Conservation (phyloP, 495 filamentous ascomycete genomes). For the Terfezia boudieri region DNA sequence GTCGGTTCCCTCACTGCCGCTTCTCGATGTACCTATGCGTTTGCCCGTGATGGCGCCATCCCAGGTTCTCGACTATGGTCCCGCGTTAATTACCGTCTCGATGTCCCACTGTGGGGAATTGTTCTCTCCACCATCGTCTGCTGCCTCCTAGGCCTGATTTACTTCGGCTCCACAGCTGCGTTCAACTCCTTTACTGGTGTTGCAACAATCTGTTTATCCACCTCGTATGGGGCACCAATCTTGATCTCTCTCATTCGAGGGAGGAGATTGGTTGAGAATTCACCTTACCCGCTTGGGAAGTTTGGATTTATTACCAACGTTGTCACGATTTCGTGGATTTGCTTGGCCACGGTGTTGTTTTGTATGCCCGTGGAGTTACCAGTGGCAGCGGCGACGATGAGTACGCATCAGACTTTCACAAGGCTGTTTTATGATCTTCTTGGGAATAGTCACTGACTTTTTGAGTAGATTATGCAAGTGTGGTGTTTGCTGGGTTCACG, state of each 20-base stretch:
- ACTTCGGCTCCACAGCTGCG: conserved; percentile 36
- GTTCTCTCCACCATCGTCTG: conserved; percentile 32
- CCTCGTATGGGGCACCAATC: conserved; percentile 41
- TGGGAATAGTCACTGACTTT: conserved; percentile 19
- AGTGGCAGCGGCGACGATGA: conserved; percentile 28
- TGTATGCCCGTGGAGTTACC: conserved; percentile 33
- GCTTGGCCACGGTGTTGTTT: conserved; percentile 33
- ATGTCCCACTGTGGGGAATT: conserved; percentile 36
- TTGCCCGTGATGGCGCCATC: conserved; percentile 43
- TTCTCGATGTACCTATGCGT: conserved; percentile 37
- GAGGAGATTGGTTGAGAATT: conserved; percentile 34
- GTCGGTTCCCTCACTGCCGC: conserved; percentile 36
- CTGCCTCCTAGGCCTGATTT: conserved; percentile 37
- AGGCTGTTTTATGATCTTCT: background rate
- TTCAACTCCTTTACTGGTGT: conserved; percentile 48
- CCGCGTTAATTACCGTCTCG: conserved; percentile 29
- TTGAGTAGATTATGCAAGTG: conserved; percentile 34
- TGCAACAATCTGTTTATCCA: conserved; percentile 39
- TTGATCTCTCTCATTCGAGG: conserved; percentile 35
- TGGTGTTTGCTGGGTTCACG: conserved; percentile 40
- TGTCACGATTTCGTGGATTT: conserved; percentile 40
- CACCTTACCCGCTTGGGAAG: conserved; percentile 32
- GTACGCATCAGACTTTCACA: conserved; percentile 9
- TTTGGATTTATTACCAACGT: conserved; percentile 46
- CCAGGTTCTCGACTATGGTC: conserved; percentile 44